Percentiles rank a stretch among this genome's conserved stretches.
Evolutionary conservation across 2,329 filamentous ascomycete genomes (phyloP).

Genomic region (Colletotrichum sp.): DNA sequence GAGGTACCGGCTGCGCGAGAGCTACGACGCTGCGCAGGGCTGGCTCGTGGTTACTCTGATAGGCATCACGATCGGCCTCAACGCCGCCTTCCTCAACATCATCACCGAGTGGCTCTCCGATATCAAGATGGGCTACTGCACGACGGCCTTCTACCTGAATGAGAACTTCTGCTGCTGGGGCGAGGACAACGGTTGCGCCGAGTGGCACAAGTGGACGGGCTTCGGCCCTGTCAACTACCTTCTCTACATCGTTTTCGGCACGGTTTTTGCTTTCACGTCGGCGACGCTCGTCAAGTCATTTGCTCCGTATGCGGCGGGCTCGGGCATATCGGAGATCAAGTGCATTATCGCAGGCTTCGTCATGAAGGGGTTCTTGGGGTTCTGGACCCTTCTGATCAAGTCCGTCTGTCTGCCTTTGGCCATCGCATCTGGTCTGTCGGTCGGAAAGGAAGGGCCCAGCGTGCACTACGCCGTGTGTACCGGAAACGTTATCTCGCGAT

Average conservation of each 20-base stretch:
- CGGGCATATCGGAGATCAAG: conserved; percentile 98
- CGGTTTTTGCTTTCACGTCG: conserved; percentile 80
- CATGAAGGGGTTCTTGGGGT: conserved; percentile 97
- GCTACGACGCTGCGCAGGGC: conserved; percentile 94
- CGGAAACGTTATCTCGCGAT: conserved; percentile 91
- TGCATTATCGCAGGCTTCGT: conserved; percentile 98
- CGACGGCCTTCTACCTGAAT: conserved; percentile 94
- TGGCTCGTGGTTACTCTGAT: conserved; percentile 98
- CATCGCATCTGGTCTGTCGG: conserved; percentile 91
- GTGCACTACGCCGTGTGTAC: conserved; percentile 99
- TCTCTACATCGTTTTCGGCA: conserved; percentile 86
- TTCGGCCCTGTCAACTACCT: conserved; percentile 83
- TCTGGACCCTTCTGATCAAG: conserved; percentile 93
- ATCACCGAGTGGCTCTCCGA: conserved; percentile 97
- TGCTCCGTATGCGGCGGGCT: conserved; percentile 94
- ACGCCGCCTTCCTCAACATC: conserved; percentile 92
- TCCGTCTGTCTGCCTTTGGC: conserved; percentile 88
- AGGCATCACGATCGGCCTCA: conserved; percentile 89
- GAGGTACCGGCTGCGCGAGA: conserved; percentile 81
- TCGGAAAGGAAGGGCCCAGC: conserved; percentile 96
- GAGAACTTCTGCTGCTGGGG: conserved; percentile 99
- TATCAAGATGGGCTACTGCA: conserved; percentile 95
- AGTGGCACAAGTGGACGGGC: conserved; percentile 90
- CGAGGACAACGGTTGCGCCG: conserved; percentile 83
- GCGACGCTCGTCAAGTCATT: conserved; percentile 88